Base-by-base conservation (phyloP, 129 eudicot genomes). In the Artemisia argyi region DNA sequence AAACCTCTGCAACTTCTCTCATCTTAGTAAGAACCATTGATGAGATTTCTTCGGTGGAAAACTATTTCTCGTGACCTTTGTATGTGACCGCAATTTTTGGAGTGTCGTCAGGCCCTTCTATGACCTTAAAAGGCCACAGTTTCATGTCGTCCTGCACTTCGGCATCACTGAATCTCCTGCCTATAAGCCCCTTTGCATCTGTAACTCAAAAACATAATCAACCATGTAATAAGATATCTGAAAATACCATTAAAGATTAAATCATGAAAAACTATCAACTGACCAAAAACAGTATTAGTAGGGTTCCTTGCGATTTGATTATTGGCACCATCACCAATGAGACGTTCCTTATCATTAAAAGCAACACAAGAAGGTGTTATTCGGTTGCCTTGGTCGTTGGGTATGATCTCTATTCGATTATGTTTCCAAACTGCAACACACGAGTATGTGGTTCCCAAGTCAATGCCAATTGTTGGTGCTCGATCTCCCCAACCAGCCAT, bases 161-260 rank as follows among this genome's bases (percentile, higher is more conserved):
- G n/a, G n/a, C n/a, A n/a, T n/a, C n/a, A n/a, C n/a, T n/a, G n/a
- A n/a, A n/a, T n/a, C n/a, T n/a, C n/a, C n/a, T n/a, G n/a, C n/a
- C n/a, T n/a, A n/a, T 54, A 47, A 69, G 17, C 30, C 64, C 32
- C 49, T 69, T 69, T 15, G 64, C 64, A 26, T 74, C 71, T 74
- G 42, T 8, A 35, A 35, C 42, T 35, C 42, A 35, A 35, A 30
- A 35, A 65, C 56, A 51, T 51, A 51, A 65, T 42, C 50, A 47
- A 18, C 12, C 18, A 35, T 6, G 42, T 35, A 5, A 35, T 35
- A 35, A 35, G 42, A 35, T 35, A 35, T 35, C 7, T 35, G 42
- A 35, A 35, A 35, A 35, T 35, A 35, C 42, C 6, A 35, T 35
- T 4, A 39, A 5, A 39, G 44, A 39, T 39, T 39, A 39, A 39